A percentile compares a stretch with the other conserved stretches of the same genome.
phyloP scores from a whole-genome alignment of 495 filamentous ascomycete species.

The Penicillium steckii region DNA sequence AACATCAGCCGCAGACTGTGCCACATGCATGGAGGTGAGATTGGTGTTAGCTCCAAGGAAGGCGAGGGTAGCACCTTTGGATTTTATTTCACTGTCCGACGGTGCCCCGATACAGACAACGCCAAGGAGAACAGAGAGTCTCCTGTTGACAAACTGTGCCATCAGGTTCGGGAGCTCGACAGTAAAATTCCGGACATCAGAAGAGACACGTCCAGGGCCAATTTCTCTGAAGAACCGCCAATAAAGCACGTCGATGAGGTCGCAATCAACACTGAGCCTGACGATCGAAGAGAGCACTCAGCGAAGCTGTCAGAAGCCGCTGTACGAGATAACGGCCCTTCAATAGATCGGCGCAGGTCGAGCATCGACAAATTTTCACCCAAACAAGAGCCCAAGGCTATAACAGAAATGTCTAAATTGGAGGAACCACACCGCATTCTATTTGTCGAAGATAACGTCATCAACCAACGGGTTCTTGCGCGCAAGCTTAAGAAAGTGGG shows the following conservation, averaged over 20 bases:
- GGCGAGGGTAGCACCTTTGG: slow-evolving; percentile 80
- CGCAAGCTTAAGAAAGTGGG: slow-evolving; percentile 63
- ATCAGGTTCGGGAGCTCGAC: slow-evolving; percentile 1
- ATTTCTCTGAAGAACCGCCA: too few relatives aligned
- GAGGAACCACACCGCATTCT: slow-evolving; percentile 57
- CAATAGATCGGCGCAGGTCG: too few relatives aligned
- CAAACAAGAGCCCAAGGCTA: not conserved
- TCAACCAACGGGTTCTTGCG: slow-evolving; percentile 69
- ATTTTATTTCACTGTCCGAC: slow-evolving; percentile 70
- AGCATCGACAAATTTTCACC: too few relatives aligned
- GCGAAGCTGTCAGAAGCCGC: too few relatives aligned
- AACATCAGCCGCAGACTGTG: slow-evolving; percentile 79
- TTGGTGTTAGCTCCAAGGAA: slow-evolving; percentile 70
- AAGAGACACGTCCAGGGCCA: too few relatives aligned
- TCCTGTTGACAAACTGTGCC: slow-evolving; percentile 9
- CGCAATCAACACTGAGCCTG: too few relatives aligned
- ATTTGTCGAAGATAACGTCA: slow-evolving; percentile 80
- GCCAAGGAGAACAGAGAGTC: too few relatives aligned
- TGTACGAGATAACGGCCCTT: too few relatives aligned
- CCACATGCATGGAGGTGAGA: slow-evolving; percentile 80
- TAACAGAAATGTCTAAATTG: not conserved
- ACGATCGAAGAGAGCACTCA: too few relatives aligned
- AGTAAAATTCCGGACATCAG: too few relatives aligned
- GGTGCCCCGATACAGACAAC: slow-evolving; percentile 27
- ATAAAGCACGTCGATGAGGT: too few relatives aligned